A percentile compares a stretch with the other conserved stretches of the same genome.
Evolutionary conservation across 2,329 filamentous ascomycete species (phyloP).

Genomic region (Calonectria fujianensis): DNA sequence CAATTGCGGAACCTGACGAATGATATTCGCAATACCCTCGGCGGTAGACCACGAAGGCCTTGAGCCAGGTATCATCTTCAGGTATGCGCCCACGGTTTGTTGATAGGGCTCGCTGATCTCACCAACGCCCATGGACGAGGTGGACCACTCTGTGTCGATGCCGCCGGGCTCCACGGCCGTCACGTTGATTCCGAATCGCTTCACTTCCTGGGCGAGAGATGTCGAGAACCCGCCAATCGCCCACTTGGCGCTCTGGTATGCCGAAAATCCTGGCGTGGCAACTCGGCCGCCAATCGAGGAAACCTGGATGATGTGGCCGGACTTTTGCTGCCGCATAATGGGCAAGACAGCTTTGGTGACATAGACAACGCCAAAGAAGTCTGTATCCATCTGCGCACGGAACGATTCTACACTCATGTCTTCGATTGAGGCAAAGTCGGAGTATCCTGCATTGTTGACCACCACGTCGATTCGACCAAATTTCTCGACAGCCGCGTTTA

Average conservation of each 20-base stretch:
- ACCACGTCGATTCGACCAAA: conserved; percentile 42
- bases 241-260: conserved; percentile 64
- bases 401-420: conserved; percentile 69
- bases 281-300: conserved; percentile 61
- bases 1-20: conserved; percentile 51
- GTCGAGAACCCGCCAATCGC: conserved; percentile 61
- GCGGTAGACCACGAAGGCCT: conserved; percentile 43
- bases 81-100: conserved; percentile 57
- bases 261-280: conserved; percentile 56
- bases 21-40: conserved; percentile 52
- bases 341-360: conserved; percentile 66
- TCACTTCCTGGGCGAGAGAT: conserved; percentile 59
- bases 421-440: conserved; percentile 72
- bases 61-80: conserved; percentile 33
- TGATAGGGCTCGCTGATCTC: conserved; percentile 58
- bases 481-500: conserved; percentile 19
- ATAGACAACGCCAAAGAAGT: conserved; percentile 74
- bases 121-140: conserved; percentile 54
- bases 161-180: conserved; percentile 63
- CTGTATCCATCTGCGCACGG: conserved; percentile 73
- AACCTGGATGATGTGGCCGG: conserved; percentile 62
- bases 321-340: conserved; percentile 56
- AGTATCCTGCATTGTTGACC: conserved; percentile 65
- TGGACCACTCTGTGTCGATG: conserved; percentile 63
- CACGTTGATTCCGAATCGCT: conserved; percentile 61